Percentiles rank a stretch among this genome's conserved stretches.
Evolutionary conservation across 306 rosid species (phyloP).

Genomic region (Erythrophleum fordii): DNA sequence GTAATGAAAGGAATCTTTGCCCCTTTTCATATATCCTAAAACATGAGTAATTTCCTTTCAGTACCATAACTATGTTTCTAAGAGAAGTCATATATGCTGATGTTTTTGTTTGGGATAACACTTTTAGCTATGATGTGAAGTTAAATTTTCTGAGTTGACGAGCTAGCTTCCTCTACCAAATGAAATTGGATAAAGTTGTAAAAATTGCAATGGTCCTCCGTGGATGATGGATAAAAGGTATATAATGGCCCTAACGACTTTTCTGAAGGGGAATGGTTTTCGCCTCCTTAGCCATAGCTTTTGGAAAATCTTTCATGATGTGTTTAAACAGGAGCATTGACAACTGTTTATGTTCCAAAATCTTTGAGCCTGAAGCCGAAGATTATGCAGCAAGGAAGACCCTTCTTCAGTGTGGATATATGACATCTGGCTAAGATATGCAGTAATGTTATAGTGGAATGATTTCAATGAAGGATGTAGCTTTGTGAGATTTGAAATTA

Average conservation of each 20-base stretch:
- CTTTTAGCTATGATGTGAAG: conserved; percentile 59
- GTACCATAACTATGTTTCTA: conserved; percentile 64
- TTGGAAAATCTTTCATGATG: conserved; percentile 14
- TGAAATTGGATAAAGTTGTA: conserved; percentile 34
- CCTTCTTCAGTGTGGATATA: too few species aligned
- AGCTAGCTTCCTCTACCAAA: conserved; percentile 42
- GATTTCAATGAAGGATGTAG: background rate
- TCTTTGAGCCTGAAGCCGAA: background rate
- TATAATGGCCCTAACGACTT: conserved; percentile 29
- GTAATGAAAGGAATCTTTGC: conserved; percentile 53
- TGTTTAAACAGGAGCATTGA: background rate
- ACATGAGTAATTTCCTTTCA: conserved; percentile 56
- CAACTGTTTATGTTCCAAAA: background rate
- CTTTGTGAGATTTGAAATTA: background rate
- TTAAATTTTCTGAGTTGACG: conserved; percentile 52
- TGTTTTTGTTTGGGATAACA: conserved; percentile 38
- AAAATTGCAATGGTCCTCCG: conserved; percentile 28
- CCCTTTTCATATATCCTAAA: conserved; percentile 48
- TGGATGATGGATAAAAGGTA: conserved; percentile 43
- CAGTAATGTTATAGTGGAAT: background rate
- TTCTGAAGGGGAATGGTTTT: conserved; percentile 34
- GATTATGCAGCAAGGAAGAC: background rate
- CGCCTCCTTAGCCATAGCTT: conserved; percentile 28
- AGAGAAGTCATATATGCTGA: conserved; percentile 53
- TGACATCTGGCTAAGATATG: background rate